Conservation (phyloP, 495 filamentous ascomycete genomes). For the Penicillium daleae region DNA sequence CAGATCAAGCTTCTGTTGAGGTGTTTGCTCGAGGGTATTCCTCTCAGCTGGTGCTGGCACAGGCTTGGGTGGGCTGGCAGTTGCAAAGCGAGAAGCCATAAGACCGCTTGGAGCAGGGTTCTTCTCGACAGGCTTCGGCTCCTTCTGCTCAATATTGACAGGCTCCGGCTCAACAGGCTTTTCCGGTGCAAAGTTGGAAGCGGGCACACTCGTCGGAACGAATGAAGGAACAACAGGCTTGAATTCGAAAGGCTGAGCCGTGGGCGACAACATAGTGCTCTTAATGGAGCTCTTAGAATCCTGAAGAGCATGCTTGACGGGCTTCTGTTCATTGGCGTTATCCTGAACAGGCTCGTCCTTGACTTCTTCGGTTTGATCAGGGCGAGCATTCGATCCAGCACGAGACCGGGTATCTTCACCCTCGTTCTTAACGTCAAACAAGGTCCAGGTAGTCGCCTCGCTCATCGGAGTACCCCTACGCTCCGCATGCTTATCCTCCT, state of each 20-base stretch:
- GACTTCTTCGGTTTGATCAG: slow-evolving; percentile 25
- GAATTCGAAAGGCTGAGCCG: slow-evolving; percentile 70
- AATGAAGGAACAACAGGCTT: slow-evolving; percentile 53
- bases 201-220: slow-evolving; percentile 47
- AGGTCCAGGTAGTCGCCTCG: slow-evolving; percentile 47
- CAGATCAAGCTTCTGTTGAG: slow-evolving; percentile 22
- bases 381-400: slow-evolving; percentile 33
- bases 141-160: slow-evolving; percentile 8
- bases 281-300: slow-evolving; percentile 32
- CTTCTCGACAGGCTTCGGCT: slow-evolving; percentile 20
- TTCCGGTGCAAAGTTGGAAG: slow-evolving; percentile 40
- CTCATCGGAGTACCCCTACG: slow-evolving; percentile 41
- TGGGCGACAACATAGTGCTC: slow-evolving; percentile 58
- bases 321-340: slow-evolving; percentile 6
- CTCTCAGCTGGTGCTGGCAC: slow-evolving; percentile 15
- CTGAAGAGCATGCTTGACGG: slow-evolving; percentile 25
- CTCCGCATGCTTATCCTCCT: slow-evolving; percentile 34
- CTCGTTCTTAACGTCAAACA: slow-evolving; percentile 48
- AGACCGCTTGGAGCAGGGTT: slow-evolving; percentile 31
- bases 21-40: slow-evolving; percentile 10
- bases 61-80: slow-evolving; percentile 31
- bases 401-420: slow-evolving; percentile 42
- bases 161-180: slow-evolving; percentile 14
- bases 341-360: slow-evolving; percentile 17
- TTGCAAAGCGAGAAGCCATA: slow-evolving; percentile 47